These are phyloP conservation scores for Gymnopus androsaceus DNA, from an alignment of 1,284 basidiomycete genomes.

Conservation along the genomic window DNA sequence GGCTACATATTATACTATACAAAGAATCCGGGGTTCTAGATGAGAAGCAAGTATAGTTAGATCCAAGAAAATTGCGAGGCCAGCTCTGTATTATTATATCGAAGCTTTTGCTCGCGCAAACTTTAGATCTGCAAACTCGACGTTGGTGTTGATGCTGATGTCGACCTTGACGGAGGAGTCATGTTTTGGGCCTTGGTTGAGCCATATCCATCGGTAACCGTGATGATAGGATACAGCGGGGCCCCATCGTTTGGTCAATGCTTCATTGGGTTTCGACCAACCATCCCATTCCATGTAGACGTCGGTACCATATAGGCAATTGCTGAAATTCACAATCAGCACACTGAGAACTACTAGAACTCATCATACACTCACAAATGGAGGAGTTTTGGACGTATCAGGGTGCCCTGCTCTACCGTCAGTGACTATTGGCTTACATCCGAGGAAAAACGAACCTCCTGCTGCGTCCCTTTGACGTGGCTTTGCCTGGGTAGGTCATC, in stretches of 20 bases:
- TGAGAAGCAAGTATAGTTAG: no score
- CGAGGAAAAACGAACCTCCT: slow-evolving; percentile 20
- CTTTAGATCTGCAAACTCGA: slow-evolving; percentile 19
- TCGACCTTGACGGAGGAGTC: neutral
- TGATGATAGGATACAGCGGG: slow-evolving; percentile 44
- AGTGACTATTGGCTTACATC: neutral
- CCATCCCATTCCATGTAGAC: slow-evolving; percentile 48
- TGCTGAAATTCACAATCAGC: slow-evolving; percentile 20
- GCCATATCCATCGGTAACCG: slow-evolving; percentile 54
- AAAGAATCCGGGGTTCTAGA: no score
- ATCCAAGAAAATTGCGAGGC: no score
- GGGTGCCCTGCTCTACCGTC: slow-evolving; percentile 28
- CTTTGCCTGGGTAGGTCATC: slow-evolving; percentile 38
- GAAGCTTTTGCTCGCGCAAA: slow-evolving; percentile 14
- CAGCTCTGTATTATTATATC: neutral
- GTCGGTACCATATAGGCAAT: slow-evolving; percentile 44
- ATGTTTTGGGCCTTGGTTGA: slow-evolving; percentile 34
- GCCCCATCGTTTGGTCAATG: slow-evolving; percentile 43
- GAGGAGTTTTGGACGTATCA: slow-evolving; percentile 45
- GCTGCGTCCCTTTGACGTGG: slow-evolving; percentile 39
- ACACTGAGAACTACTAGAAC: neutral
- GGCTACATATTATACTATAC: no score
- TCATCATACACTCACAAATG: slow-evolving; percentile 34
- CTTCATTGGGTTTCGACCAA: slow-evolving; percentile 43
- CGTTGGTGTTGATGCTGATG: neutral